Evolutionary conservation across 2,329 filamentous ascomycete species (phyloP).

Genomic region (Pseudogymnoascus destructans): DNA sequence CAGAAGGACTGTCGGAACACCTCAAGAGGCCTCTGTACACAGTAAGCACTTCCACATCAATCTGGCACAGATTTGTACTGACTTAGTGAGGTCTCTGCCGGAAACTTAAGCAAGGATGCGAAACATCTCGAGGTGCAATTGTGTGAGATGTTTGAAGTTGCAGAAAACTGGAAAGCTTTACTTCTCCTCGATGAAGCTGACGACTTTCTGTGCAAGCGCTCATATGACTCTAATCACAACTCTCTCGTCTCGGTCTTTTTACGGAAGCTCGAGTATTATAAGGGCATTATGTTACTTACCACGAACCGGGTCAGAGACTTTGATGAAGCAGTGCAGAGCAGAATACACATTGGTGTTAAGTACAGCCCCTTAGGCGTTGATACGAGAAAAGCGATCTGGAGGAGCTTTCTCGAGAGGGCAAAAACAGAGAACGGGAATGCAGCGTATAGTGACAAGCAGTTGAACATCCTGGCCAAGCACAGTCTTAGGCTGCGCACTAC

Average conservation of each 20-base stretch:
- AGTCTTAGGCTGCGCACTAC: too few relatives aligned
- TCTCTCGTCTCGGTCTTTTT: constrained; percentile 34
- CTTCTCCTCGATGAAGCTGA: constrained; percentile 16
- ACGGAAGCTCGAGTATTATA: constrained; percentile 19
- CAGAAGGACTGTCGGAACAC: constrained; percentile 5
- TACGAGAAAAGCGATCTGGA: constrained; percentile 10
- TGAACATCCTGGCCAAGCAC: not conserved
- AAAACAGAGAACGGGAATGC: not conserved
- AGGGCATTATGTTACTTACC: constrained; percentile 23
- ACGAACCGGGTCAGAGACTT: constrained; percentile 17
- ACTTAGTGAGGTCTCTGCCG: not conserved
- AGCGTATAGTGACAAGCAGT: not conserved
- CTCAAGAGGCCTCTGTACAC: not conserved
- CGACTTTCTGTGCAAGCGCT: constrained; percentile 13
- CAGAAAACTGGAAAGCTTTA: constrained; percentile 12
- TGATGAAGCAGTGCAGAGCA: constrained; percentile 15
- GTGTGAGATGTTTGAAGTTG: constrained; percentile 11
- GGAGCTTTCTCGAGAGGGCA: constrained; percentile 9
- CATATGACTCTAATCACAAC: constrained; percentile 26
- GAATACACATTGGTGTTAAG: constrained; percentile 9
- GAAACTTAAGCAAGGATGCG: not conserved
- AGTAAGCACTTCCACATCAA: not conserved
- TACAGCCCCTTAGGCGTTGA: constrained; percentile 9
- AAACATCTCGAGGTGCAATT: constrained; percentile 31
- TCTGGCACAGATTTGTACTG: not conserved